Conservation (phyloP, 805 yeast genomes). For the Spencermartinsiella europaea region DNA sequence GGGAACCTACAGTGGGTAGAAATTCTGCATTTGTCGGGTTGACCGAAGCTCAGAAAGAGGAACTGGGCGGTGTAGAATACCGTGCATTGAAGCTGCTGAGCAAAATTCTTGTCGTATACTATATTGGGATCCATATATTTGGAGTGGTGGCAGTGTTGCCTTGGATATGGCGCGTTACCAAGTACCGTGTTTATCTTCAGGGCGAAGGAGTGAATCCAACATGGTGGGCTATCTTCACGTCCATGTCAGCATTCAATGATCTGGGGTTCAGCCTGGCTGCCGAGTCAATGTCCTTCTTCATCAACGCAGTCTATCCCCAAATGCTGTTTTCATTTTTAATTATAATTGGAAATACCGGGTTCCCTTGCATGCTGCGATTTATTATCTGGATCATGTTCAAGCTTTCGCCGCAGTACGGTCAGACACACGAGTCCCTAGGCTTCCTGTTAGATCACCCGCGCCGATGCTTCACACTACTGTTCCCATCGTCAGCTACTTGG, state of each 20-base stretch:
- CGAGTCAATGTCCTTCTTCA: constrained; percentile 69
- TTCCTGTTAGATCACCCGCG: constrained; percentile 93
- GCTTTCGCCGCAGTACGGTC: constrained; percentile 50
- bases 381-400: constrained; percentile 76
- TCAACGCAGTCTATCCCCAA: constrained; percentile 57
- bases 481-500: constrained; percentile 93
- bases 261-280: constrained; percentile 80
- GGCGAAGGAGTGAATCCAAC: constrained; percentile 62
- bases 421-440: constrained; percentile 62
- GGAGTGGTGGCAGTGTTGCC: constrained; percentile 42
- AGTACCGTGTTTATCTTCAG: constrained; percentile 33
- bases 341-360: constrained; percentile 91
- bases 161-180: constrained; percentile 40
- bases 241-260: constrained; percentile 77
- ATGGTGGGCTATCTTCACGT: constrained; percentile 93
- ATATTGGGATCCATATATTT: constrained; percentile 68
- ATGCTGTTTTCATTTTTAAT: constrained; percentile 64
- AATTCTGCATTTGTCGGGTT: constrained; percentile 86
- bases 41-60: constrained; percentile 81
- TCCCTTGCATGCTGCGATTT: constrained; percentile 77
- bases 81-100: constrained; percentile 77
- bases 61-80: constrained; percentile 95
- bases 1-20: constrained; percentile 88
- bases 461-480: constrained; percentile 87
- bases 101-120: constrained; percentile 58